A percentile compares a stretch with the other conserved stretches of the same genome.
These are phyloP conservation scores for Lentinula lateritia DNA, from an alignment of 768 basidiomycete genomes.

Conservation along the genomic window DNA sequence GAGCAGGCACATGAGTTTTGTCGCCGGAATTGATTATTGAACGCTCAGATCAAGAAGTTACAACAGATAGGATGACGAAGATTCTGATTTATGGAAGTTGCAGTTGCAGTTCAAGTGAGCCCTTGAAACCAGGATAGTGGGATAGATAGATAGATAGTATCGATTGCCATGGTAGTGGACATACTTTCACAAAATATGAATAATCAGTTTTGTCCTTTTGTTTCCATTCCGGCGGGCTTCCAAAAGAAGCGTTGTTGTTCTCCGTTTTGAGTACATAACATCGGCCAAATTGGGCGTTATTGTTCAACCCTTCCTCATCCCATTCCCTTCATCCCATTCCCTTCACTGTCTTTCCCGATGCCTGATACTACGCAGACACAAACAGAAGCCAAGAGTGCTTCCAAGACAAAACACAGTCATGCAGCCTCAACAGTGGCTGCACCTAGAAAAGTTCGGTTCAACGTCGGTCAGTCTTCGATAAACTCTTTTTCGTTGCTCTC, in stretches of 20 bases:
- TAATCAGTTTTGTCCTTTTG: background rate
- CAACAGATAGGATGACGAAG: background rate
- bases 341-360: conserved; percentile 9
- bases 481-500: background rate
- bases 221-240: background rate
- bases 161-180: background rate
- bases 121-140: background rate
- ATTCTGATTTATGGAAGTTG: background rate
- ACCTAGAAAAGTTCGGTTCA: conserved; percentile 84
- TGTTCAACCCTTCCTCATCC: background rate
- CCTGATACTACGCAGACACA: conserved; percentile 15
- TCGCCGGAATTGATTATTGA: background rate
- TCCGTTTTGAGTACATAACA: conserved; percentile 2
- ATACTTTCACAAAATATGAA: background rate
- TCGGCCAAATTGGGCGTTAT: background rate
- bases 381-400: conserved; percentile 10
- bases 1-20: background rate
- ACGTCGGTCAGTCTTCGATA: conserved; percentile 54
- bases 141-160: background rate
- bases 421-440: conserved; percentile 41
- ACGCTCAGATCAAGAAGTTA: background rate
- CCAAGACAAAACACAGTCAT: conserved; percentile 24
- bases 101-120: background rate
- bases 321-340: background rate
- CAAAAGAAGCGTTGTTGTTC: conserved; percentile 1